phyloP scores from a whole-genome alignment of 2,329 filamentous ascomycete genomes.

The Tolypocladium guangdongense region DNA sequence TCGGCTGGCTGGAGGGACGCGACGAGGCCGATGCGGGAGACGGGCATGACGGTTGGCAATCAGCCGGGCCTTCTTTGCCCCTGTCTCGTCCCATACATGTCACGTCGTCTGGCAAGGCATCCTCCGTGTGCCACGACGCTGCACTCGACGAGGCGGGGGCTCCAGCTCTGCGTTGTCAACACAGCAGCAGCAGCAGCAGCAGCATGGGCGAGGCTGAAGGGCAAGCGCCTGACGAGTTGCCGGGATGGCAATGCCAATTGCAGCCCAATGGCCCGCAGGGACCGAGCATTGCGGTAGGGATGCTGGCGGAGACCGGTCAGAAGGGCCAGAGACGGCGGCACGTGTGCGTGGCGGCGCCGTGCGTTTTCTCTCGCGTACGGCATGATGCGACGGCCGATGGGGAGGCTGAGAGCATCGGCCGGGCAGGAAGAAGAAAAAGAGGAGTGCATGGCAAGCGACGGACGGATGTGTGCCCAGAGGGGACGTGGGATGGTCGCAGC shows the following conservation, averaged over 20 bases:
- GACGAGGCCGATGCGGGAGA: neutral
- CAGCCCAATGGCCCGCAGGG: neutral
- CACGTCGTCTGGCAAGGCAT: neutral
- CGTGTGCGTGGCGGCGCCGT: neutral
- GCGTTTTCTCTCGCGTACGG: neutral
- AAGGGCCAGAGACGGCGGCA: neutral
- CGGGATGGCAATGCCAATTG: neutral
- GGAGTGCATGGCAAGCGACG: neutral
- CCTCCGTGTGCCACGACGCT: neutral
- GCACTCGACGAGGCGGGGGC: neutral
- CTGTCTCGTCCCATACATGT: neutral
- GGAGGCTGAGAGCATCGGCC: neutral
- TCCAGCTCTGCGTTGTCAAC: neutral
- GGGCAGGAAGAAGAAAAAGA: neutral
- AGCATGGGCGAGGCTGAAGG: neutral
- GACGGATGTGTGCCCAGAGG: too few species aligned
- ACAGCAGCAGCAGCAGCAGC: neutral
- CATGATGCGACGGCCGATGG: neutral
- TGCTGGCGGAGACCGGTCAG: neutral
- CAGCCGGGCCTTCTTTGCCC: neutral
- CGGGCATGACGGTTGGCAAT: neutral
- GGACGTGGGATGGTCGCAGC: neutral
- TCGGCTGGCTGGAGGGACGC: neutral
- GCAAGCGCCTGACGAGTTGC: neutral
- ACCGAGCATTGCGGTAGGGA: neutral